Percentiles rank a stretch among this genome's conserved stretches.
These are phyloP conservation scores for Lentinula sp. DNA, from an alignment of 768 basidiomycete species.

Conservation along the genomic window DNA sequence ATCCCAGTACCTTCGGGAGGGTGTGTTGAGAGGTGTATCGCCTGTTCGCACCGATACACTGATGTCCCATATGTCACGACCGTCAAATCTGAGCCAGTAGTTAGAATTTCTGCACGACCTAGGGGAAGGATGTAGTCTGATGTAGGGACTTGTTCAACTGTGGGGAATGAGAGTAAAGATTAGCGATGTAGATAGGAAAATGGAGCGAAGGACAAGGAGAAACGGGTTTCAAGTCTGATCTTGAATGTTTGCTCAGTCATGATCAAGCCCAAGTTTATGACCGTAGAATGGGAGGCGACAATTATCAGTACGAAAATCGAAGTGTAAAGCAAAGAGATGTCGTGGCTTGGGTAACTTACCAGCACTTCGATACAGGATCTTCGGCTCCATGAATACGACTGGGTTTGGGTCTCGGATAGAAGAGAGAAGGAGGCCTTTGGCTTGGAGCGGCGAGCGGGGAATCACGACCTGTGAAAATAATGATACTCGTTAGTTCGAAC, in stretches of 20 bases:
- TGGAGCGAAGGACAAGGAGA: neutral
- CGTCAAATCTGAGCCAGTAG: constrained; percentile 78
- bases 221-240: neutral
- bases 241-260: neutral
- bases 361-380: constrained; percentile 88
- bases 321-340: too few species aligned
- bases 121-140: constrained; percentile 86
- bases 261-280: neutral
- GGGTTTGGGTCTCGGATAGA: constrained; percentile 93
- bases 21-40: constrained; percentile 63
- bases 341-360: constrained; percentile 29
- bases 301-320: too few species aligned
- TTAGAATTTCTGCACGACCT: constrained; percentile 71
- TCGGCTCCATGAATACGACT: constrained; percentile 93
- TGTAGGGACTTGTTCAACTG: constrained; percentile 88
- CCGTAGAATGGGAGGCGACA: neutral
- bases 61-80: constrained; percentile 93
- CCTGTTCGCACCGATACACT: constrained; percentile 83
- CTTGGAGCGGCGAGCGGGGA: constrained; percentile 90
- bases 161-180: neutral
- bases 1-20: constrained; percentile 36
- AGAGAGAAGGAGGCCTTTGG: constrained; percentile 84
- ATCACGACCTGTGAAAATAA: constrained; percentile 58
- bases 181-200: neutral
- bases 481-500: neutral